Evolutionary conservation across 1,284 basidiomycete genomes (phyloP).

Genomic region (Caloboletus inedulis): DNA sequence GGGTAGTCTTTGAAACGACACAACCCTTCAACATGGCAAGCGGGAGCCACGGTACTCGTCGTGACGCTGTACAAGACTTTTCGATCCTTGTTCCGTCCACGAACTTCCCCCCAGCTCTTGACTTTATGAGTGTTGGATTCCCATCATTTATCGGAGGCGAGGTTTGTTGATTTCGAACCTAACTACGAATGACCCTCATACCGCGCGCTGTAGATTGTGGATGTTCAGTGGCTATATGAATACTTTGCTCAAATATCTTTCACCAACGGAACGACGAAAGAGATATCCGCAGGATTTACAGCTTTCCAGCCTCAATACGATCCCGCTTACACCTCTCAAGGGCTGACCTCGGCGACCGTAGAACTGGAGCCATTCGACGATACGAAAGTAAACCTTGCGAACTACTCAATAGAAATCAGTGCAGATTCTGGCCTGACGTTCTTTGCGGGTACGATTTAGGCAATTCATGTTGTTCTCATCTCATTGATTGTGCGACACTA

Average conservation of each 20-base stretch:
- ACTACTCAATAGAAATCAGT: slow-evolving; percentile 6
- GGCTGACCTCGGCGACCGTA: neutral
- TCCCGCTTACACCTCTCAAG: neutral
- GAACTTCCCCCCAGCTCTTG: slow-evolving; percentile 10
- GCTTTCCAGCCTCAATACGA: slow-evolving; percentile 12
- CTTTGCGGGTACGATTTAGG: neutral
- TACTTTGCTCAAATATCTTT: slow-evolving; percentile 19
- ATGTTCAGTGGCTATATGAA: slow-evolving; percentile 18
- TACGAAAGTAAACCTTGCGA: neutral
- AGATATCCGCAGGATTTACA: slow-evolving; percentile 15
- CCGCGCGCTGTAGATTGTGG: neutral
- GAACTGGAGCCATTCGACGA: neutral
- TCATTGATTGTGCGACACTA: neutral
- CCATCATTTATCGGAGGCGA: neutral
- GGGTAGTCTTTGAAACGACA: slow-evolving; percentile 16
- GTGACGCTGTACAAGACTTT: slow-evolving; percentile 13
- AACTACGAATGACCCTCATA: neutral
- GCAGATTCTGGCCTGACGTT: neutral
- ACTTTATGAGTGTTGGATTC: rapidly evolving
- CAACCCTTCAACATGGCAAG: neutral
- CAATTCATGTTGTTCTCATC: neutral
- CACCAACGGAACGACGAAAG: slow-evolving; percentile 15
- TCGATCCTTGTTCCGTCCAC: slow-evolving; percentile 12
- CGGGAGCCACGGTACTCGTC: neutral
- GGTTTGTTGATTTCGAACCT: neutral